Base-by-base conservation (phyloP, 1,284 basidiomycete species). In the Cerioporus squamosus region DNA sequence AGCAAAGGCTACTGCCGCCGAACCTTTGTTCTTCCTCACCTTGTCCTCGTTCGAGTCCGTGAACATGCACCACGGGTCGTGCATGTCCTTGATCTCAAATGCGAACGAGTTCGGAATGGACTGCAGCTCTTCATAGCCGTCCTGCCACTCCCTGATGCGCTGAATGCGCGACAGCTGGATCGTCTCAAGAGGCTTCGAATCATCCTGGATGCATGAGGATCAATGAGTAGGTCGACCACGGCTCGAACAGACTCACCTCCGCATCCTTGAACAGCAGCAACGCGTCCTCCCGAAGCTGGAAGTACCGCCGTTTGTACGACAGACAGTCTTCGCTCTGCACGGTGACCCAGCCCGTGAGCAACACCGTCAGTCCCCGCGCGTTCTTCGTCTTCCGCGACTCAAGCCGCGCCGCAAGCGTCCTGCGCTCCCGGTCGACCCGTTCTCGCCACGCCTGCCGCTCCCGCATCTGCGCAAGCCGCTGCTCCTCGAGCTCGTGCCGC, bases 121-220 rank as follows among this genome's bases (percentile, higher is more conserved):
- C 68, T 87, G 81, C 23, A 91, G 72, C 51, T 90, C 87, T 60
- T 91, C 90, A 59, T 84, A 88, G 2, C 89, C 89, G 56, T 91
- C 86, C 55, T 82, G 78, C 81, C 86, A 89, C 66, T 91, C 90
- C 52, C 79, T 77, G 54, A 88, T 67, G 9, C 72, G 80, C 43
- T 73, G 72, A 8, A 88, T 70, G 17, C 76, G 79, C 2, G 79
- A 74, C 33, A 90, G 70, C 7, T 78, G 69, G 18, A 88, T 58
- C 29, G 79, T 72, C 43, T 88, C 85, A 44, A 86, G 56, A 0
- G 78, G 70, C 52, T 75, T 75, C 14, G 73, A 70, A 18, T 75
- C 59, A 39, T 64, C 64, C 67, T 68, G 59, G 17, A 57, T 18
- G 36, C 38, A 44, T 53, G 20, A 61, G 51, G 33, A 33, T 57